Conservation (phyloP, 2,329 filamentous ascomycete species). For the Trichoderma sp. region DNA sequence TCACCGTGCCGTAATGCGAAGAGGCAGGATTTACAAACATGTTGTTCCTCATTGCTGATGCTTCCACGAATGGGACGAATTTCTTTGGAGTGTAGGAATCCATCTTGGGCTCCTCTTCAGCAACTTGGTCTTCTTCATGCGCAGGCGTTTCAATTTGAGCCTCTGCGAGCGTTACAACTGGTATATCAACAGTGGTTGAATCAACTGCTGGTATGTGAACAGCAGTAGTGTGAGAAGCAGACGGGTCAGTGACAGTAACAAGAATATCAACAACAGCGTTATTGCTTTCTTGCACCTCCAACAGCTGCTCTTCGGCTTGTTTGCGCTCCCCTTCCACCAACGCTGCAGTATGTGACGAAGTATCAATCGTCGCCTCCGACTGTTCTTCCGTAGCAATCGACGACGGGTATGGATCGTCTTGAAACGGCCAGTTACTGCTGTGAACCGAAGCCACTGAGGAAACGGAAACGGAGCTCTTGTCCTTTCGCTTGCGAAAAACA, state of each 20-base stretch:
- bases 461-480: constrained; percentile 17
- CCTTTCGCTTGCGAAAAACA: constrained; percentile 33
- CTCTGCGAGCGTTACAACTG: background rate
- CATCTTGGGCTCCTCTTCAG: constrained; percentile 11
- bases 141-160: constrained; percentile 1
- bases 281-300: background rate
- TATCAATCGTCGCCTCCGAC: background rate
- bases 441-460: constrained; percentile 26
- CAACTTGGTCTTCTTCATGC: constrained; percentile 4
- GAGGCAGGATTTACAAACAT: constrained; percentile 36
- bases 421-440: constrained; percentile 29
- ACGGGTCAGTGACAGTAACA: background rate
- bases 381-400: background rate
- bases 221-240: background rate
- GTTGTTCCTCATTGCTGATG: constrained; percentile 35
- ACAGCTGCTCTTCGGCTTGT: background rate
- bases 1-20: constrained; percentile 39
- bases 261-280: background rate
- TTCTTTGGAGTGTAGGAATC: constrained; percentile 30
- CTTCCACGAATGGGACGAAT: constrained; percentile 36
- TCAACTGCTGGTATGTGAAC: background rate
- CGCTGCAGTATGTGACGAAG: background rate
- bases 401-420: constrained; percentile 13
- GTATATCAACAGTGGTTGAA: background rate
- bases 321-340: background rate